Evolutionary conservation across 2,329 filamentous ascomycete genomes (phyloP).

Genomic region (Ascochyta clinopodiicola): DNA sequence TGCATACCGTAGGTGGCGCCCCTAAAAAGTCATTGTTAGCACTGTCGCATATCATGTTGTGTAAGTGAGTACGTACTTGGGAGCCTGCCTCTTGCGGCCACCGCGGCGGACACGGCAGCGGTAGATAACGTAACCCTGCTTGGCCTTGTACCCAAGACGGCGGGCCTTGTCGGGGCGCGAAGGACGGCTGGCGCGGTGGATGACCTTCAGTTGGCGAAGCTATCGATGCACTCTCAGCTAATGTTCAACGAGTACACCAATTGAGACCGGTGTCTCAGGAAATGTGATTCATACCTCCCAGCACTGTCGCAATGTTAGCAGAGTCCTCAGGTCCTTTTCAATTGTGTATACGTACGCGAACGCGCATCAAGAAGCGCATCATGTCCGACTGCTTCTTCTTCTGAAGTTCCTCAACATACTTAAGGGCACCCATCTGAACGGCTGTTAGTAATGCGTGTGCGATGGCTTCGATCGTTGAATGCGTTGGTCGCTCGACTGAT

Average conservation of each 20-base stretch:
- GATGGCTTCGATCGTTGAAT: constrained; percentile 3
- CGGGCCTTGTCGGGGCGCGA: constrained; percentile 99
- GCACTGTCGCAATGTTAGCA: constrained; percentile 63
- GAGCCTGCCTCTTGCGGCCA: constrained; percentile 95
- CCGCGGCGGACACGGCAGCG: constrained; percentile 97
- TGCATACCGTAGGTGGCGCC: constrained; percentile 96
- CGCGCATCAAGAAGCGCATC: constrained; percentile 95
- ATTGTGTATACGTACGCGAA: constrained; percentile 59
- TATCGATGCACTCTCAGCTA: constrained; percentile 99
- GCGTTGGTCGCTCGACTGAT: constrained; percentile 11
- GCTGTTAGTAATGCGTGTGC: constrained; percentile 29
- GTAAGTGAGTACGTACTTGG: constrained; percentile 61
- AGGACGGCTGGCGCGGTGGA: constrained; percentile 97
- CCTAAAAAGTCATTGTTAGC: constrained; percentile 57
- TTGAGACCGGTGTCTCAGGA: constrained; percentile 36
- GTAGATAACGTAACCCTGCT: constrained; percentile 99
- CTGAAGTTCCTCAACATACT: constrained; percentile 99
- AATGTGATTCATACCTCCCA: constrained; percentile 79
- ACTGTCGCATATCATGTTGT: neutral
- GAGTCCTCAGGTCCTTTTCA: constrained; percentile 8
- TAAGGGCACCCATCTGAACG: constrained; percentile 94
- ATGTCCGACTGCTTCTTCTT: constrained; percentile 99
- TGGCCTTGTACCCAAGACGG: constrained; percentile 99
- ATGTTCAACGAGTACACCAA: constrained; percentile 95
- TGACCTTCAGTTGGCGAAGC: constrained; percentile 99